Percentiles rank a stretch among this genome's conserved stretches.
phyloP scores from a whole-genome alignment of 2,329 filamentous ascomycete genomes.

The Colletotrichum sp. region DNA sequence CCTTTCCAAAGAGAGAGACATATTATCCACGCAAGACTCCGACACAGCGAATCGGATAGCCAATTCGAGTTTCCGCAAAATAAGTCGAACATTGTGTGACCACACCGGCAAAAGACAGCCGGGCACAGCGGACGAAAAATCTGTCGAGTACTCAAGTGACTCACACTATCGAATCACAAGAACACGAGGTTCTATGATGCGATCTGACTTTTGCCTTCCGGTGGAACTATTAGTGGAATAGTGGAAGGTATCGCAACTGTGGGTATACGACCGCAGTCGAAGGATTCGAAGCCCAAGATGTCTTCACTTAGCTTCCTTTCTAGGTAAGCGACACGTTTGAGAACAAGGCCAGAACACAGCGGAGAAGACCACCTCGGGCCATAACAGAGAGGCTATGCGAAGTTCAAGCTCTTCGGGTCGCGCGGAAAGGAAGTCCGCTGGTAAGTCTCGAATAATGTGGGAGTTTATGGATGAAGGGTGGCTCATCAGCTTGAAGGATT shows the following conservation, averaged over 20 bases:
- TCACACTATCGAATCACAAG: not conserved
- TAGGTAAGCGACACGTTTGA: not conserved
- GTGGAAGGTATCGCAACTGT: not conserved
- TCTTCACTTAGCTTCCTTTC: not conserved
- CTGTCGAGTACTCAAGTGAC: not conserved
- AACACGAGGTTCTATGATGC: not conserved
- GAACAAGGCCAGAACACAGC: fast-evolving
- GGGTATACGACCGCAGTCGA: not conserved
- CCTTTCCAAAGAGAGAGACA: not conserved
- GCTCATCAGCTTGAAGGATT: not conserved
- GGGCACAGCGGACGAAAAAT: not conserved
- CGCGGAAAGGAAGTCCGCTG: not conserved
- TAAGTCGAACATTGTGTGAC: not conserved
- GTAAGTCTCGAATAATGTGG: not conserved
- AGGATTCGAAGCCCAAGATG: fast-evolving
- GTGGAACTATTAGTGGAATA: not conserved
- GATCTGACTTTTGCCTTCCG: not conserved
- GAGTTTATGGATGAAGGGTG: not conserved
- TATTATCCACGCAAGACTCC: not conserved
- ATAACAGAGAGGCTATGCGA: fast-evolving
- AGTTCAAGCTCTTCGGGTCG: not conserved
- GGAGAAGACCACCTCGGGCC: not conserved
- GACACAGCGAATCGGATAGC: not conserved
- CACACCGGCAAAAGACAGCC: not conserved
- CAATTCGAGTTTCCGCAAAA: not conserved